Conservation (phyloP, 306 rosid species). For the Oemleria cerasiformis region DNA sequence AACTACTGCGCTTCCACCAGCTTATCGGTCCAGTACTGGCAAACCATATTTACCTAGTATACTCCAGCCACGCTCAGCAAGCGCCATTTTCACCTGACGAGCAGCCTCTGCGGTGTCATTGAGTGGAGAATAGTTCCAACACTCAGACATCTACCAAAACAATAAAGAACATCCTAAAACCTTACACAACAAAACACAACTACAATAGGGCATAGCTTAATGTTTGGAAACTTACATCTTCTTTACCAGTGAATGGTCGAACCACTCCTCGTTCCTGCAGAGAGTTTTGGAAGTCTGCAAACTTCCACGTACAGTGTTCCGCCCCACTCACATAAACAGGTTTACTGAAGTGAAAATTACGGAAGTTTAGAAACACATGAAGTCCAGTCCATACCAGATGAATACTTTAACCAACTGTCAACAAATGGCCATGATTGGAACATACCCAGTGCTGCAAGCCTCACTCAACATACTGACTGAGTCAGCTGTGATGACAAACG, state of each 20-base stretch:
- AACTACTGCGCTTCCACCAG: not conserved
- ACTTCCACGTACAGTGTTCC: conserved; percentile 82
- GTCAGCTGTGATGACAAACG: conserved; percentile 89
- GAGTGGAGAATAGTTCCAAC: conserved; percentile 84
- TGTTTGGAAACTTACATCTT: conserved; percentile 54
- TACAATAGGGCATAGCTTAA: not conserved
- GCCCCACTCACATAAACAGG: conserved; percentile 83
- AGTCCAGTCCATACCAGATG: conserved; percentile 9
- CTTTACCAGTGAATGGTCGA: conserved; percentile 69
- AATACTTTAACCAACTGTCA: not conserved
- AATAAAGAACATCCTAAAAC: not conserved
- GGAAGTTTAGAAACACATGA: conserved; percentile 16
- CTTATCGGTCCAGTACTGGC: not conserved
- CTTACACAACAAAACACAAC: not conserved
- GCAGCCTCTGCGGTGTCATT: conserved; percentile 84
- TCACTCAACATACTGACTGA: conserved; percentile 96
- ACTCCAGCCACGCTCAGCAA: conserved; percentile 81
- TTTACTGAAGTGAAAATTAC: conserved; percentile 52
- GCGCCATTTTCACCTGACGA: conserved; percentile 44
- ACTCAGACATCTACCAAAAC: conserved; percentile 46
- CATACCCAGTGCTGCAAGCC: conserved; percentile 94
- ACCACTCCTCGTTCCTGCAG: conserved; percentile 65
- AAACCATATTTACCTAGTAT: conserved; percentile 25
- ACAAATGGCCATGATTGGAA: conserved; percentile 5
- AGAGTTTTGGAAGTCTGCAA: conserved; percentile 73